Base-by-base conservation (phyloP, 208 protist genomes). In the Naegleria lovaniensis region DNA sequence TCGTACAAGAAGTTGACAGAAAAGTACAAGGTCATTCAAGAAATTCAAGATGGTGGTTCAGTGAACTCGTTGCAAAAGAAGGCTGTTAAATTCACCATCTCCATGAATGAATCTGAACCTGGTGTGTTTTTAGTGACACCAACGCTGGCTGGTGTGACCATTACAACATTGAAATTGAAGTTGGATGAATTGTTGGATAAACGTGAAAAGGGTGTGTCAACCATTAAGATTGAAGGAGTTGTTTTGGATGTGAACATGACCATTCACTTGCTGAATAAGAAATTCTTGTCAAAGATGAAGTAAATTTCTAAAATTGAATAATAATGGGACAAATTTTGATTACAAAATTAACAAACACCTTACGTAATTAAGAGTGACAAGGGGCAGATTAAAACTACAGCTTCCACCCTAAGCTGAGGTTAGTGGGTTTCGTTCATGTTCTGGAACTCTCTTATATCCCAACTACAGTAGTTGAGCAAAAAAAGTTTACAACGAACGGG, bases 191-290 rank as follows among this genome's bases (percentile, higher is more conserved):
- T 95, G 16, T 67, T 95, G 11, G 93, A 94, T 67, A 92, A 91
- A 40, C 89, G 93, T 25, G 89, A 83, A 39, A 94, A 94, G 48
- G 83, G 90, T 36, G 75, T n/a, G n/a, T n/a, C n/a, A 91, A 16
- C 90, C 91, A 33, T 90, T 51, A 91, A 95, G 84, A 25, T 93
- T 0, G 93, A 94, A 15, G 89, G 93, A 58, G 93, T 95, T 6
- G 93, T 89, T 7, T 83, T 95, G 5, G 91, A 94, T 86, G 93
- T 95, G 6, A 95, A 95, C 59, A 94, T 95, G 92, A 95, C 93
- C 4, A 94, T 95, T 40, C 92, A 94, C 88, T 67, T 94, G 11
- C 67, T 95, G 33, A 95, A 95, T 40, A 94, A 93, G n/a, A n/a
- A n/a, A n/a, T n/a, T n/a, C n/a, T n/a, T n/a, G n/a, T n/a, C n/a